Evolutionary conservation across 768 basidiomycete species (phyloP), one percentile per base, ranked within the genome.

Genomic region (Daedaleopsis nitida): DNA sequence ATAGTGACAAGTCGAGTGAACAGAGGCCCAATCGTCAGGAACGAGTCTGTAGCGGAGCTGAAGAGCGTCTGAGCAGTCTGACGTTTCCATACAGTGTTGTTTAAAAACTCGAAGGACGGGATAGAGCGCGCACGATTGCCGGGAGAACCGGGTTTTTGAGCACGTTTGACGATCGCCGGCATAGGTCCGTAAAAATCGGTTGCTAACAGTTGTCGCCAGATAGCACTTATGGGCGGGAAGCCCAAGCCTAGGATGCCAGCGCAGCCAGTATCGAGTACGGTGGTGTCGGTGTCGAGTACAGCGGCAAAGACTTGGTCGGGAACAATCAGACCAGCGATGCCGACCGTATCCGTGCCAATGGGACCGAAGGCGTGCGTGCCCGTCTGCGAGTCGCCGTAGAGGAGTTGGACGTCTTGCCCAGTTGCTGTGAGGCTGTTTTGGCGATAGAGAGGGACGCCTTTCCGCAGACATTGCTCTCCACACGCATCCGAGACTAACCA

Each of bases 211-310:
- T 71, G 61, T 12, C 70, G 67, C 70, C 70, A 71, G 49, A 69
- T 66, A 16, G 68, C 59, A 52, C 70, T 71, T 63, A 87, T 87
- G 14, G 83, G 69, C 3, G 90, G 88, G 64, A 92, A 92, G 0
- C 91, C 90, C 11, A 91, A 76, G 0, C 91, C 91, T 58, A 92
- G 80, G 44, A 92, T 89, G 2, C 89, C 91, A 16, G 82, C 79
- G 17, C 83, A 78, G 1, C 83, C 83, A 1, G 80, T 83, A 43
- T 82, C 77, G 39, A 80, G 66, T 9, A 91, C 78, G 21, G 78
- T 85, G 2, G 88, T 87, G 63, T 90, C 86, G 3, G 91, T 93
- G 55, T 81, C 72, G 65, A 86, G 84, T 55, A 91, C 85, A 9
- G 87, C 83, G 10, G 83, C 87, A 60, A 92, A 83, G 57, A 78